Conservation (phyloP, 108 stramenopile species). For the Nitzschia sp. region DNA sequence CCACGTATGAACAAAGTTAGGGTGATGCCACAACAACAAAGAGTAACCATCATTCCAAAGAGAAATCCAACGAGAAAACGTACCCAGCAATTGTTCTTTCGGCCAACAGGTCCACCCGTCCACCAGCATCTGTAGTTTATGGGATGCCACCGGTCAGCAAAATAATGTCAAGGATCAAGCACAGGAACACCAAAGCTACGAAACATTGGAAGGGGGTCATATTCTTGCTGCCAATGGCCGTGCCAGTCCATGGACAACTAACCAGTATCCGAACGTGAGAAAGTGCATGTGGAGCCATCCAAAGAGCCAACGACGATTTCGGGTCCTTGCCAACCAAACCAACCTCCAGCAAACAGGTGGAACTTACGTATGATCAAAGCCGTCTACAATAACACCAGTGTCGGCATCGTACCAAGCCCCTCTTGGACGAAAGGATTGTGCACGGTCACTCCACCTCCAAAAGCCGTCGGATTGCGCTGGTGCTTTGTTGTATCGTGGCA, state of each 20-base stretch:
- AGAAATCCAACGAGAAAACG: not conserved
- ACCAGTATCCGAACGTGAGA: not conserved
- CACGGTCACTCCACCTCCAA: conserved; percentile 84
- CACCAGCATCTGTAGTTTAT: conserved; percentile 20
- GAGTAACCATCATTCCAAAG: not conserved
- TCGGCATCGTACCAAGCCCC: conserved; percentile 83
- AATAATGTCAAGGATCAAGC: conserved; percentile 58
- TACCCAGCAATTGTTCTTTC: conserved; percentile 15
- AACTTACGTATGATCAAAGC: conserved; percentile 86
- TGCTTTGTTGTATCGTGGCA: conserved; percentile 35
- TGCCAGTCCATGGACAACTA: conserved; percentile 65
- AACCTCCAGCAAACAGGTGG: not conserved
- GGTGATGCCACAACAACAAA: not conserved
- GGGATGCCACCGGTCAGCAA: conserved; percentile 46
- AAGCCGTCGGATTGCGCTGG: conserved; percentile 28
- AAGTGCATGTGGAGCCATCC: not conserved
- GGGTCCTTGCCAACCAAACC: not conserved
- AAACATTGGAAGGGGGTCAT: conserved; percentile 72
- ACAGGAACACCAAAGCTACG: conserved; percentile 63
- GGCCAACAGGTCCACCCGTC: conserved; percentile 19
- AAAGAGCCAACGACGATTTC: not conserved
- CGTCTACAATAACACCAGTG: conserved; percentile 82
- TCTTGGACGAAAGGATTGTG: conserved; percentile 75
- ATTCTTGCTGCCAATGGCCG: conserved; percentile 81
- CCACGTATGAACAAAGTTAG: not conserved